A percentile compares a stretch with the other conserved stretches of the same genome.
Evolutionary conservation across 2,329 filamentous ascomycete genomes (phyloP).

Genomic region (Stachybotrys chartarum): DNA sequence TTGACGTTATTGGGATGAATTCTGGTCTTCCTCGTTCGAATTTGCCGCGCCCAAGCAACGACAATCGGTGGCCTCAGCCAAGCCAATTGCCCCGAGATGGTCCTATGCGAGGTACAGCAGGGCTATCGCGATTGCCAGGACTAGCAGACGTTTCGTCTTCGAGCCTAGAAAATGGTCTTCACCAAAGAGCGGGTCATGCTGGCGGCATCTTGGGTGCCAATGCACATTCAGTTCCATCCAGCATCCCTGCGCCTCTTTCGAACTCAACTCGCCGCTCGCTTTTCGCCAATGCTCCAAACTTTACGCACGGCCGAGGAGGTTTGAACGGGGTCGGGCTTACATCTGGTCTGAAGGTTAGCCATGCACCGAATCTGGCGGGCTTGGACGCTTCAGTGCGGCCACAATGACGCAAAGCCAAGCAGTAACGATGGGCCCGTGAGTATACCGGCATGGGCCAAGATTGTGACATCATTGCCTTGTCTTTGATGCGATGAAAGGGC

Average conservation of each 20-base stretch:
- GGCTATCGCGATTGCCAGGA: neutral
- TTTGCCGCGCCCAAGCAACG: constrained; percentile 5
- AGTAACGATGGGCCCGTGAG: no score
- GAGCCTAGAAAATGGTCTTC: constrained; percentile 5
- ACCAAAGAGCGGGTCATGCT: constrained; percentile 4
- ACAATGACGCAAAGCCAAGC: constrained; percentile 4
- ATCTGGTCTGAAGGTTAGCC: constrained; percentile 22
- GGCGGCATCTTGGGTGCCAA: no score
- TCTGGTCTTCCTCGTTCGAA: constrained; percentile 7
- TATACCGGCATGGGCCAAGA: no score
- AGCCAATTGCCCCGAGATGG: neutral
- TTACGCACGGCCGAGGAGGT: constrained; percentile 11
- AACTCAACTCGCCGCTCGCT: constrained; percentile 4
- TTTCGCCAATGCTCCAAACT: constrained; percentile 7
- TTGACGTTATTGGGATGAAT: constrained; percentile 7
- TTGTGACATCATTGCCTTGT: no score
- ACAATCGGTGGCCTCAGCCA: constrained; percentile 10
- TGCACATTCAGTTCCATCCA: neutral
- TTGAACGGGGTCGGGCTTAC: constrained; percentile 19
- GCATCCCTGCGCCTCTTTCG: constrained; percentile 5
- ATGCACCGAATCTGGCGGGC: constrained; percentile 10
- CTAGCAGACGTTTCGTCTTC: constrained; percentile 6
- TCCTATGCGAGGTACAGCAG: neutral
- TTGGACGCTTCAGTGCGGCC: constrained; percentile 7
- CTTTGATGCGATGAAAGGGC: no score